These are phyloP conservation scores for Cyanidioschyzon merolae DNA, from an alignment of 23 red algal genomes.

Conservation along the genomic window DNA sequence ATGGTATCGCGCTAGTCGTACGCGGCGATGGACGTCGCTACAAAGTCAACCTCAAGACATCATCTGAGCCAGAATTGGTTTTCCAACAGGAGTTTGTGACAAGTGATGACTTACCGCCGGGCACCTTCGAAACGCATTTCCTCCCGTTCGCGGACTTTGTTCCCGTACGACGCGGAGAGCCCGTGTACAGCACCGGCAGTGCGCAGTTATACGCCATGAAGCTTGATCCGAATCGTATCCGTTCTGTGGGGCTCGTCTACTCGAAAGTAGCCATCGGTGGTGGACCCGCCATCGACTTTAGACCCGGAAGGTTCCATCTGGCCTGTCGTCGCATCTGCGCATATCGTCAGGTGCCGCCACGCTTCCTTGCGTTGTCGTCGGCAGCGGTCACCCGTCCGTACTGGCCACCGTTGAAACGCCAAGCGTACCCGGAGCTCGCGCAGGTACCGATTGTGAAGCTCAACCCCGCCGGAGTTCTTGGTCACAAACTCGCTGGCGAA, in stretches of 20 bases:
- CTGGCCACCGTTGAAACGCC: slow-evolving; percentile 23
- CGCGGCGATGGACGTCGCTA: slow-evolving; percentile 43
- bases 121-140: slow-evolving; percentile 11
- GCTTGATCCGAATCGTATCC: slow-evolving; percentile 16
- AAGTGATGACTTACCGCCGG: not conserved
- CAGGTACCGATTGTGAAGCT: slow-evolving; percentile 50
- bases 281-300: not conserved
- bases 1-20: slow-evolving; percentile 27
- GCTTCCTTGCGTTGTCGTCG: slow-evolving; percentile 29
- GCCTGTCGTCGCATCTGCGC: slow-evolving; percentile 21
- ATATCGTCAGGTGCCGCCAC: slow-evolving; percentile 22
- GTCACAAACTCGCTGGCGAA: slow-evolving; percentile 33
- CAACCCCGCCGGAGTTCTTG: slow-evolving; percentile 40
- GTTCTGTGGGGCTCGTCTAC: not conserved
- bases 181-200: slow-evolving; percentile 20
- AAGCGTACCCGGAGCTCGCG: slow-evolving; percentile 18
- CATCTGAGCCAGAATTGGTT: slow-evolving; percentile 14
- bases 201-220: not conserved
- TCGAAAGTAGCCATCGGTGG: slow-evolving; percentile 41
- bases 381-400: slow-evolving; percentile 45
- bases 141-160: slow-evolving; percentile 39
- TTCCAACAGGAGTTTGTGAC: slow-evolving; percentile 40
- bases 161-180: slow-evolving; percentile 15
- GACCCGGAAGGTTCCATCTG: slow-evolving; percentile 26
- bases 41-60: slow-evolving; percentile 32